Conservation (phyloP, 768 basidiomycete species). For the Daedaleopsis nitida region DNA sequence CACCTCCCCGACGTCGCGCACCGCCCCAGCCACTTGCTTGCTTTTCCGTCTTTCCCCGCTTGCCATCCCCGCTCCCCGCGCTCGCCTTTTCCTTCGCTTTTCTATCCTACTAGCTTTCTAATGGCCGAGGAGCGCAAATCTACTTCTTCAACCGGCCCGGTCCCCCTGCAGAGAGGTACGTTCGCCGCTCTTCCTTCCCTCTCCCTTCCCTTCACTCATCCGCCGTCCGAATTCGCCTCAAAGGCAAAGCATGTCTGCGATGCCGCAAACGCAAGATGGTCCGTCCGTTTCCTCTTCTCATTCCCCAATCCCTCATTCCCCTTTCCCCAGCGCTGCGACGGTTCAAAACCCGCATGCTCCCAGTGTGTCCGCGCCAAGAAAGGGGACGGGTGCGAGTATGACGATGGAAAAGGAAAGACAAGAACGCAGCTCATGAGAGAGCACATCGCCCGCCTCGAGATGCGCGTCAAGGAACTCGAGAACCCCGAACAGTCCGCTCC, state of each 20-base stretch:
- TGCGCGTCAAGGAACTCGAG: constrained; percentile 72
- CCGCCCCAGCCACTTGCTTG: constrained; percentile 5
- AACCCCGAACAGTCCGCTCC: constrained; percentile 71
- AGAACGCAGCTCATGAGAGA: constrained; percentile 79
- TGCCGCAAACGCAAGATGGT: constrained; percentile 60
- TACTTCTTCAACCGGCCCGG: constrained; percentile 25
- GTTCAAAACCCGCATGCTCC: constrained; percentile 73
- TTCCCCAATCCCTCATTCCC: not conserved
- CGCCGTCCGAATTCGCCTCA: constrained; percentile 21
- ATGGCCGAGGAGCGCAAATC: constrained; percentile 33
- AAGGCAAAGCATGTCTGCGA: constrained; percentile 53
- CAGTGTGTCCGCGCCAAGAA: constrained; percentile 82
- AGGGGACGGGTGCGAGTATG: constrained; percentile 73
- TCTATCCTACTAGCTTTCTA: constrained; percentile 32
- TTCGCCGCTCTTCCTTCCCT: not conserved
- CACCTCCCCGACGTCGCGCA: constrained; percentile 12
- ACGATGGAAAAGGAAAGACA: constrained; percentile 84
- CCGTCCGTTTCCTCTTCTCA: constrained; percentile 15
- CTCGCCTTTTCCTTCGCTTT: constrained; percentile 23
- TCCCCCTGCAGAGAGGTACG: constrained; percentile 31
- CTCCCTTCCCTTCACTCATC: not conserved
- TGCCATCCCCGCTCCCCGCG: constrained; percentile 26
- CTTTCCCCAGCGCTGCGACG: constrained; percentile 68
- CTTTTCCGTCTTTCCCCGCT: constrained; percentile 12
- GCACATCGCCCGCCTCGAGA: constrained; percentile 72